Evolutionary conservation across 1,284 basidiomycete species (phyloP).

Genomic region (Ustilago loliicola): DNA sequence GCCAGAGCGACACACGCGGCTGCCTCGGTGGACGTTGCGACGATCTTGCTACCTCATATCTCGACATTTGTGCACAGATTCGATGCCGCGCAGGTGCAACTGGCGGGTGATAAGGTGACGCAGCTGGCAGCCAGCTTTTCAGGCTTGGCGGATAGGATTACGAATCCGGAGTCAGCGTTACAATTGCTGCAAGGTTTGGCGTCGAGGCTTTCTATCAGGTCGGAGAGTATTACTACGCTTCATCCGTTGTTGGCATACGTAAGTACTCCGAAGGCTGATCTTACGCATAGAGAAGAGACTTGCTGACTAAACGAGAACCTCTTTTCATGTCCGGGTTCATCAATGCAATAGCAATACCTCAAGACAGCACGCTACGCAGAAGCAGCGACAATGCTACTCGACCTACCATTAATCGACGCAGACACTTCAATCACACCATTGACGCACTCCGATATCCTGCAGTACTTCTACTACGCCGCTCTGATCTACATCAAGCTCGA

Average conservation of each 20-base stretch:
- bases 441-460: slow-evolving; percentile 53
- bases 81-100: slow-evolving; percentile 21
- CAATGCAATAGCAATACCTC: slow-evolving; percentile 40
- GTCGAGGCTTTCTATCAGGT: slow-evolving; percentile 24
- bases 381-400: slow-evolving; percentile 50
- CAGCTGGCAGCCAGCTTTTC: slow-evolving; percentile 31
- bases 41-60: slow-evolving; percentile 32
- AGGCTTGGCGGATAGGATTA: slow-evolving; percentile 19
- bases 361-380: slow-evolving; percentile 46
- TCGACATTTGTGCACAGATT: slow-evolving; percentile 31
- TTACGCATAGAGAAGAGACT: too few relatives aligned
- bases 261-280: neutral
- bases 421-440: slow-evolving; percentile 39
- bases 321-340: neutral
- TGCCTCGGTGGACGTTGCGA: slow-evolving; percentile 15
- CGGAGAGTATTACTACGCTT: slow-evolving; percentile 46
- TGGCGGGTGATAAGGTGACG: slow-evolving; percentile 38
- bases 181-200: slow-evolving; percentile 32
- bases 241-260: slow-evolving; percentile 56
- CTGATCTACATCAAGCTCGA: slow-evolving; percentile 53
- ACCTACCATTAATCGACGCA: slow-evolving; percentile 46
- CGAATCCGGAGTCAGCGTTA: slow-evolving; percentile 33
- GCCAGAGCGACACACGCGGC: slow-evolving; percentile 22
- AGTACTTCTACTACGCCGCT: slow-evolving; percentile 63
- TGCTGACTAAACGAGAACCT: too few relatives aligned